phyloP scores from a whole-genome alignment of 2,329 filamentous ascomycete species.

The Sarocladium brachiariae region DNA sequence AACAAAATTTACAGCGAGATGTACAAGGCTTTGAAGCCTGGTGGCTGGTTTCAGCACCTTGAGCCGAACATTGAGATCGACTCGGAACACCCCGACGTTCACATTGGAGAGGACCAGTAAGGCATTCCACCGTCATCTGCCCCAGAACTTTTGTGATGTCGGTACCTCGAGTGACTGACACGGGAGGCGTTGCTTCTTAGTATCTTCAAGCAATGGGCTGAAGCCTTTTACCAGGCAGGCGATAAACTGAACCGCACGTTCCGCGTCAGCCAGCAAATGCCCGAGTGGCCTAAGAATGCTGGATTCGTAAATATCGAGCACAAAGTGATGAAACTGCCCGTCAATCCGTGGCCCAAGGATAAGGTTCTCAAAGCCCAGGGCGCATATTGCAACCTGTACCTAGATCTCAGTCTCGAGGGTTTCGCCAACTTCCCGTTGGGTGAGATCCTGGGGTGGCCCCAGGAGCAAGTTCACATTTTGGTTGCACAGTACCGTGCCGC shows the following conservation, averaged over 20 bases:
- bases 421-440: slow-evolving; percentile 21
- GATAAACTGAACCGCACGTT: slow-evolving; percentile 20
- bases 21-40: slow-evolving; percentile 26
- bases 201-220: slow-evolving; percentile 21
- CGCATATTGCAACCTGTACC: slow-evolving; percentile 22
- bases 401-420: slow-evolving; percentile 24
- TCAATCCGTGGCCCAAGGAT: slow-evolving; percentile 31
- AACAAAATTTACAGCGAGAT: slow-evolving; percentile 16
- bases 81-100: slow-evolving; percentile 17
- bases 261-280: slow-evolving; percentile 15
- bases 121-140: neutral
- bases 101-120: neutral
- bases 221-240: slow-evolving; percentile 20
- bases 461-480: slow-evolving; percentile 20
- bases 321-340: slow-evolving; percentile 23
- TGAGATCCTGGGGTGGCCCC: slow-evolving; percentile 22
- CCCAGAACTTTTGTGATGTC: no score
- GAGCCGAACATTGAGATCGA: slow-evolving; percentile 20
- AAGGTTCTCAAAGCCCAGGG: slow-evolving; percentile 27
- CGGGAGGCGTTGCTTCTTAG: slow-evolving; percentile 12
- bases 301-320: slow-evolving; percentile 30
- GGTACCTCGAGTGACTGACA: no score
- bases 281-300: slow-evolving; percentile 18
- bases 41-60: slow-evolving; percentile 27
- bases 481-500: slow-evolving; percentile 17